Conservation (phyloP, 768 basidiomycete genomes). For the Coprinopsis cinerea region DNA sequence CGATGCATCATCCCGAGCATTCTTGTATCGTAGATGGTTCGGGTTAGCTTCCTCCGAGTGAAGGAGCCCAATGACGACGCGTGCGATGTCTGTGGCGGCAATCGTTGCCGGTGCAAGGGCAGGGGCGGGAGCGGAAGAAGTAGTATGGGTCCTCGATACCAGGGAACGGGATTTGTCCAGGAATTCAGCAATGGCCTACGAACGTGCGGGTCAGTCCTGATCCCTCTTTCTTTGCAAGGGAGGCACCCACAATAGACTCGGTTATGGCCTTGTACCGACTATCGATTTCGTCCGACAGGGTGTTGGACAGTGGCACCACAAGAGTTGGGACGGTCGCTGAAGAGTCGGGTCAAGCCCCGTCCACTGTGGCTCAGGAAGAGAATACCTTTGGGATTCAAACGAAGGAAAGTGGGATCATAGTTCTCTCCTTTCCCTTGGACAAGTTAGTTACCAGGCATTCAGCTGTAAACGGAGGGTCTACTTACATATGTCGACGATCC, state of each 20-base stretch:
- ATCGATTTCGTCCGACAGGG: conserved; percentile 62
- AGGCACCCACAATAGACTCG: conserved; percentile 54
- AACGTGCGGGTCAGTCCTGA: background rate
- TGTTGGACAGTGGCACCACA: conserved; percentile 77
- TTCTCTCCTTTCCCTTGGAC: conserved; percentile 70
- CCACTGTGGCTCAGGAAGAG: background rate
- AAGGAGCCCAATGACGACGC: conserved; percentile 49
- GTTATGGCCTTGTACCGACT: conserved; percentile 77
- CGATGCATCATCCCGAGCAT: conserved; percentile 51
- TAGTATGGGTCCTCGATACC: conserved; percentile 62
- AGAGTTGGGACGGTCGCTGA: conserved; percentile 76
- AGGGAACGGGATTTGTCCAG: conserved; percentile 77
- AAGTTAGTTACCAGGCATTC: background rate
- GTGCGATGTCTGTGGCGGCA: conserved; percentile 51
- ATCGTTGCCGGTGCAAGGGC: conserved; percentile 76
- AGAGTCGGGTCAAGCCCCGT: background rate
- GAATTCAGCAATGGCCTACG: conserved; percentile 69
- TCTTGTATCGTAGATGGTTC: conserved; percentile 48
- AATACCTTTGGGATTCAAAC: conserved; percentile 72
- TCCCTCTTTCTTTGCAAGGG: background rate
- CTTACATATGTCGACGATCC: conserved; percentile 55
- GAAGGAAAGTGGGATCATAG: conserved; percentile 66
- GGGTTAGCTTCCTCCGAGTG: conserved; percentile 64
- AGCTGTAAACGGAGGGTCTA: background rate
- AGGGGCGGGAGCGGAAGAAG: conserved; percentile 69